Evolutionary conservation across 345 rosid species (phyloP).

Genomic region (Bruguiera parviflora): DNA sequence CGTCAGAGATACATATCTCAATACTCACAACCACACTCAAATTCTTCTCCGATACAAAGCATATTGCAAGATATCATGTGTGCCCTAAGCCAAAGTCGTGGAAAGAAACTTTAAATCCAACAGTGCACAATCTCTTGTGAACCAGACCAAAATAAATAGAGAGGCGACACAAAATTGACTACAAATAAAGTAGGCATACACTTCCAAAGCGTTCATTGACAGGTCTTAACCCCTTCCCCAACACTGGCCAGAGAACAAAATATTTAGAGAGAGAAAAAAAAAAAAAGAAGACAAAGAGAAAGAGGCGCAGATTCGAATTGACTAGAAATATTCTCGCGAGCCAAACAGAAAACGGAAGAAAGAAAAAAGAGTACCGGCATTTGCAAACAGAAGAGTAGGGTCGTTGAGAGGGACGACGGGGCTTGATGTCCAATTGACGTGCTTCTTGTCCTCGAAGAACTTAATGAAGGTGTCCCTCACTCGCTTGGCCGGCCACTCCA

Average conservation of each 20-base stretch:
- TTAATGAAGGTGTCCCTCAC: constrained; percentile 77
- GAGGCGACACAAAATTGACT: no score
- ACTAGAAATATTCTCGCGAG: background rate
- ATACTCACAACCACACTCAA: background rate
- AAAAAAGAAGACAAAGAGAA: no score
- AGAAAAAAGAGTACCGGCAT: constrained; percentile 55
- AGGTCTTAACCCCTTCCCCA: no score
- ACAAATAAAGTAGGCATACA: no score
- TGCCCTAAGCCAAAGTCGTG: background rate
- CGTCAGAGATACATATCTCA: background rate
- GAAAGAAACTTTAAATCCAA: background rate
- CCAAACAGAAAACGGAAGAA: background rate
- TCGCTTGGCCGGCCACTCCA: constrained; percentile 60
- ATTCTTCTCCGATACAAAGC: background rate
- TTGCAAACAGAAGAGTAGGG: constrained; percentile 90
- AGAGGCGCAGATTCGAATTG: background rate
- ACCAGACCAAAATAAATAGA: no score
- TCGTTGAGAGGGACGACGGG: constrained; percentile 90
- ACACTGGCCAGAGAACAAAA: no score
- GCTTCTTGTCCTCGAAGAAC: constrained; percentile 62
- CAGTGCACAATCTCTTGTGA: no score
- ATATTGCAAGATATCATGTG: no score
- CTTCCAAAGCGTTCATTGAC: no score
- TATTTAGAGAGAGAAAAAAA: no score
- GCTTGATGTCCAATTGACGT: constrained; percentile 80